A percentile compares a stretch with the other conserved stretches of the same genome.
Evolutionary conservation across 345 rosid genomes (phyloP).

Genomic region (Microthlaspi erraticum): DNA sequence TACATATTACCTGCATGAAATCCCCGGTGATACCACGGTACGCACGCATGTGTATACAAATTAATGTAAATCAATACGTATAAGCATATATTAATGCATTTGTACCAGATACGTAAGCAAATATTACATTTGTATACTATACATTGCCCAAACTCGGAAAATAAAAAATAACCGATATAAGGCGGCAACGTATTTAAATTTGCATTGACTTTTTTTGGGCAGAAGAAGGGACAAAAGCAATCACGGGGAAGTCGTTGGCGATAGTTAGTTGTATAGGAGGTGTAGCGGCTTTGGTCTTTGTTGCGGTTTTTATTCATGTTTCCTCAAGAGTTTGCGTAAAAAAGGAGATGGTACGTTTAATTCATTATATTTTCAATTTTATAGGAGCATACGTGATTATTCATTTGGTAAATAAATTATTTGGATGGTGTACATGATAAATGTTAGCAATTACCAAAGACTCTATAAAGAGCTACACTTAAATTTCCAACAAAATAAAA

Average conservation of each 20-base stretch:
- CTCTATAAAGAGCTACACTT: no score
- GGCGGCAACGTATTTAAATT: not conserved
- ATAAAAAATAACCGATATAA: not conserved
- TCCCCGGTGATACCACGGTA: conserved; percentile 46
- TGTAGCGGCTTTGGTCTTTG: conserved; percentile 55
- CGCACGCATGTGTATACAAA: conserved; percentile 4
- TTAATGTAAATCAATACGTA: not conserved
- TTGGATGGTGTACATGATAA: not conserved
- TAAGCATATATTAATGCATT: no score
- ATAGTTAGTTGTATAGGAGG: conserved; percentile 79
- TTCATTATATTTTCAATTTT: not conserved
- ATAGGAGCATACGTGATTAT: not conserved
- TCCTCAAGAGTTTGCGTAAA: conserved; percentile 46
- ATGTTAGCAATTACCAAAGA: not conserved
- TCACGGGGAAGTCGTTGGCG: conserved; percentile 55
- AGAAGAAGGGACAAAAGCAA: conserved; percentile 34
- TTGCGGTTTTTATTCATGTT: conserved; percentile 45
- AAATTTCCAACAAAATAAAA: no score
- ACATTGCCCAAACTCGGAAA: no score
- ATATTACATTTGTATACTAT: not conserved
- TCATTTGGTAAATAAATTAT: not conserved
- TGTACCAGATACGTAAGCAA: no score
- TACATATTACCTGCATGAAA: conserved; percentile 45
- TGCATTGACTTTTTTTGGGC: not conserved
- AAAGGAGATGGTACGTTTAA: conserved; percentile 55